phyloP scores from a whole-genome alignment of 2,329 filamentous ascomycete species.

The Fusarium udum region DNA sequence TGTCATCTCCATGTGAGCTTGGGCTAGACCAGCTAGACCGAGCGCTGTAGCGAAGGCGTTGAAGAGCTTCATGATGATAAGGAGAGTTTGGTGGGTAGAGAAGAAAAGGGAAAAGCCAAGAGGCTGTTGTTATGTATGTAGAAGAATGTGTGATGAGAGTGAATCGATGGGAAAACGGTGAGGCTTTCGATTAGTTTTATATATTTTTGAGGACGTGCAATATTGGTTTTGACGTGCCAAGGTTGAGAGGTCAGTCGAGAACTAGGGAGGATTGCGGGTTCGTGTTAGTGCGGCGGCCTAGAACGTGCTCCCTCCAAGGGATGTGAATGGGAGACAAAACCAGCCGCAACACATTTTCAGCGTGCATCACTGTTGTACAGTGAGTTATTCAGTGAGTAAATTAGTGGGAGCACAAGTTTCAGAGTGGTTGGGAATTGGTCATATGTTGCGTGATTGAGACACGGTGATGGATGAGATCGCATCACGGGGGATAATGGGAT shows the following conservation, averaged over 20 bases:
- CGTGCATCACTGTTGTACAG: background rate
- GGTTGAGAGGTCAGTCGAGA: constrained; percentile 14
- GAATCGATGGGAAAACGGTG: background rate
- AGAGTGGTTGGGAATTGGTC: background rate
- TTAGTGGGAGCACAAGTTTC: background rate
- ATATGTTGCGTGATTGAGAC: constrained; percentile 2
- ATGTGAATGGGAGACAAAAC: background rate
- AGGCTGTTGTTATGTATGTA: background rate
- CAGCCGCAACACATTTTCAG: background rate
- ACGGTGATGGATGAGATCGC: background rate
- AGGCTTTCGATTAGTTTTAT: constrained; percentile 23
- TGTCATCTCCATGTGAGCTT: constrained; percentile 65
- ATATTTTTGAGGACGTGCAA: background rate
- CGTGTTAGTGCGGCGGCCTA: constrained; percentile 13
- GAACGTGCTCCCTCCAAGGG: constrained; percentile 3
- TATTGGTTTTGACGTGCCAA: constrained; percentile 7
- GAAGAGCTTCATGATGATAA: constrained; percentile 21
- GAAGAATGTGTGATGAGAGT: constrained; percentile 3
- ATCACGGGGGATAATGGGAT: background rate
- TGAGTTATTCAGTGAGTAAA: background rate
- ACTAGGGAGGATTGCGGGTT: constrained; percentile 29
- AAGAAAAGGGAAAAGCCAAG: background rate
- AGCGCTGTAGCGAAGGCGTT: constrained; percentile 49
- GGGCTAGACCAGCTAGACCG: constrained; percentile 53
- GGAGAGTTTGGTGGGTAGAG: background rate